Base-by-base conservation (phyloP, 1,284 basidiomycete genomes). In the Trametes versicolor region DNA sequence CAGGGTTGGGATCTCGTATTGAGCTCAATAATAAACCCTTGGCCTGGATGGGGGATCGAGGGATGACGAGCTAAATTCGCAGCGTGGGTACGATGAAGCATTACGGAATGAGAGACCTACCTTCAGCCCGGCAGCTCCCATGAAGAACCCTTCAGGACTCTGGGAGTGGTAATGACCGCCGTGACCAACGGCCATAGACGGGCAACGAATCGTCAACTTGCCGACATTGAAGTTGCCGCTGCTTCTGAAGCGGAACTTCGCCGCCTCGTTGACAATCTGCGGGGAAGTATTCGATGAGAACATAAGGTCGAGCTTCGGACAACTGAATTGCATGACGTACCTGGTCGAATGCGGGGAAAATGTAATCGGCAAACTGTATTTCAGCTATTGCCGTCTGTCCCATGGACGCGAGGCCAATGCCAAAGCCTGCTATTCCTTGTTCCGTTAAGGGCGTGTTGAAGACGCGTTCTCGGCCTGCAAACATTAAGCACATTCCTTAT, bases 331-430 rank as follows among this genome's bases (percentile, higher is more conserved):
- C 13, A 55, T 37, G 41, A 72, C 80, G 52, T 71, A 91, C 93
- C 83, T 96, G 94, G 74, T 97, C 96, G 75, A 97, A 97, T 0
- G 95, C 95, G 8, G 95, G 95, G 74, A 84, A 95, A 64, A 96
- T 96, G 75, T 96, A 95, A 72, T 95, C 92, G 1, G 89, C 86
- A 68, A 94, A 94, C 72, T 93, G 96, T 63, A 98, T 95, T 79
- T 98, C 96, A 48, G 95, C 97, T 61, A 98, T 96, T 1, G 96
- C 95, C 4, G 95, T 96, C 61, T 96, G 95, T 0, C 96, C 96
- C 89, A 98, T 97, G 17, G 92, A 84, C 0, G 97, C 95, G 63
- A 97, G 77, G 4, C 97, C 96, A 57, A 98, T 96, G 0, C 92
- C 96, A 72, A 98, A 98, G 9, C 96, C 96, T 49, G 94, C 95